These are phyloP conservation scores for Fusarium sp. DNA, from an alignment of 2,329 filamentous ascomycete species.

Conservation along the genomic window DNA sequence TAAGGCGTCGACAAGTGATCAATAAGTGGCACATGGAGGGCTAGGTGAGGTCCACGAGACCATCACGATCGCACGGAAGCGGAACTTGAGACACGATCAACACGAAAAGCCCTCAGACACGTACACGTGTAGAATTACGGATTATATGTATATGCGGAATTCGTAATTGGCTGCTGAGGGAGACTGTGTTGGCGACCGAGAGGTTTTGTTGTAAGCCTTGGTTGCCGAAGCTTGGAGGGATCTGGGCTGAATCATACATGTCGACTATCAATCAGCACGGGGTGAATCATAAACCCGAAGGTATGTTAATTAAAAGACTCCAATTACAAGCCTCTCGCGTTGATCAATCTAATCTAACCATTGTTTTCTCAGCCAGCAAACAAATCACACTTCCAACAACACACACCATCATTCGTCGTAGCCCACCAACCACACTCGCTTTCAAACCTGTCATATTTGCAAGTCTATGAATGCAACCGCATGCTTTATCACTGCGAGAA, in stretches of 20 bases:
- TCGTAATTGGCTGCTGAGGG: neutral
- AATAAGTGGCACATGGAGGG: slow-evolving; percentile 33
- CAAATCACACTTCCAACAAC: neutral
- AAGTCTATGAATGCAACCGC: neutral
- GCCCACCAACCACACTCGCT: neutral
- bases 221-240: neutral
- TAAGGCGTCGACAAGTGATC: slow-evolving; percentile 22
- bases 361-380: neutral
- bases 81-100: slow-evolving; percentile 26
- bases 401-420: neutral
- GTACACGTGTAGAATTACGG: slow-evolving; percentile 29
- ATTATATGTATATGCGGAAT: neutral
- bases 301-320: neutral
- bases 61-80: slow-evolving; percentile 24
- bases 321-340: neutral
- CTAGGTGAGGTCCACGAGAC: slow-evolving; percentile 29
- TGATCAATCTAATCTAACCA: neutral
- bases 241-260: neutral
- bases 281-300: neutral
- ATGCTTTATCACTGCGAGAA: neutral
- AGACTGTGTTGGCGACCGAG: neutral
- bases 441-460: neutral
- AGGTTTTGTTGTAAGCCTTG: neutral
- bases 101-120: slow-evolving; percentile 2
- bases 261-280: neutral